Base-by-base conservation (phyloP, 192 early-diverging fungal species). In the Chytriomyces hyalinus region DNA sequence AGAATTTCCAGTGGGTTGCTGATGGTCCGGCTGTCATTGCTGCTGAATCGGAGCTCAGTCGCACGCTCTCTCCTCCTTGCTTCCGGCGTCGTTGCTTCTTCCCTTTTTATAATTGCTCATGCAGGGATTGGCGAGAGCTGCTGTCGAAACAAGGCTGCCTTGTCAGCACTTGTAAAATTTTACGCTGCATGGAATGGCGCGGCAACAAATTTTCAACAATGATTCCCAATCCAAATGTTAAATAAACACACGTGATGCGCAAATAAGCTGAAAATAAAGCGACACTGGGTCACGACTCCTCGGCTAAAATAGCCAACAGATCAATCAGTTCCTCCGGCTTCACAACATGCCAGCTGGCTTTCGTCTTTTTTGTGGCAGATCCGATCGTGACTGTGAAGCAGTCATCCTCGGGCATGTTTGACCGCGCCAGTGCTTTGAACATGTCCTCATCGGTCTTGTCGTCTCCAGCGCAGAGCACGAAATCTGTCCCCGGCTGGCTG, bases 391-490 rank as follows among this genome's bases (percentile, higher is more conserved):
- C 82, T 3, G 92, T 93, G 80, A 94, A 95, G 62, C 91, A 87
- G 28, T 75, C 66, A 26, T 83, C 82, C 76, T 87, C 85, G 75
- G 77, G 70, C 20, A 81, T 8, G 6, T 78, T 75, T 51, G 76
- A 57, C 49, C 69, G 70, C 0, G 82, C 72, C 71, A 98, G 79
- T 0, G 88, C 88, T 63, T 88, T 86, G 79, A 99, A 97, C 95
- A 98, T 97, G 80, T 97, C 96, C 80, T 98, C 95, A 77, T 98
- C 97, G 0, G 96, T 98, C 81, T 93, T 91, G 85, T 97, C 96
- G 78, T 98, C 96, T 24, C 98, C 97, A n/a, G 92, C 94, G 81
- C 97, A 98, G 26, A 96, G 84, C 1, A 96, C 89, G 88, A 99
- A 99, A 64, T 96, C 95, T 67, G 88, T 89, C 6, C 89, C 88